Percentiles rank a stretch among this genome's conserved stretches.
Conservation (phyloP, 1,139 yeast genomes). For the Pichia inconspicua region DNA sequence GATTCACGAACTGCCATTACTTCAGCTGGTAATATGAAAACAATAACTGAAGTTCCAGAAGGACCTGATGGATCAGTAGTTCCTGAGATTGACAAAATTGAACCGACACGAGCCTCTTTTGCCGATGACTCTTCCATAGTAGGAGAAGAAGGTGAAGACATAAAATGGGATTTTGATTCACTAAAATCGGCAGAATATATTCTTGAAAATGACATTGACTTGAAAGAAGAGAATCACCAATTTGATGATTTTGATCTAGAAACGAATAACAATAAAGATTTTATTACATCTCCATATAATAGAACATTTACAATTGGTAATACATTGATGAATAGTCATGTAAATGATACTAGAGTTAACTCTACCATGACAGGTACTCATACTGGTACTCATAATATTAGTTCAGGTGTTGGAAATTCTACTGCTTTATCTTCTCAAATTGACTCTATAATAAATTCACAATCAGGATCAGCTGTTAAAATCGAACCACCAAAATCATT, state of each 20-base stretch:
- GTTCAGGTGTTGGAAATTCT: neutral
- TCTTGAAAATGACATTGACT: conserved; percentile 46
- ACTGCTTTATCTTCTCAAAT: conserved; percentile 10
- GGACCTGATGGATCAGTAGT: conserved; percentile 26
- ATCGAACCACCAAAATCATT: conserved; percentile 65
- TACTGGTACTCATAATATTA: neutral
- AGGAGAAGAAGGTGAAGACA: conserved; percentile 21
- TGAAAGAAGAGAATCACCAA: conserved; percentile 23
- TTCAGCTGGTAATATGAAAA: conserved; percentile 35
- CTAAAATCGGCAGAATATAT: conserved; percentile 65
- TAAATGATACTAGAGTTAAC: conserved; percentile 2
- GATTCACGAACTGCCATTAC: conserved; percentile 35
- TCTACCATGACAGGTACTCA: conserved; percentile 1
- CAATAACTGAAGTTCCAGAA: conserved; percentile 16
- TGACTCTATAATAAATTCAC: conserved; percentile 12
- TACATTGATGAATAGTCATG: conserved; percentile 13
- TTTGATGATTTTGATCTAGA: conserved; percentile 14
- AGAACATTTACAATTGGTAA: conserved; percentile 19
- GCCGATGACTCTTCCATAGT: conserved; percentile 7
- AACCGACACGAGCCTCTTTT: neutral
- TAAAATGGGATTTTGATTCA: conserved; percentile 87
- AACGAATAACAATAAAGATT: conserved; percentile 27
- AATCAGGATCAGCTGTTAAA: conserved; percentile 15
- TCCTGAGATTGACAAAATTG: neutral
- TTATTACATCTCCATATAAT: conserved; percentile 12